A percentile compares a stretch with the other conserved stretches of the same genome.
These are phyloP conservation scores for Globisporangium emineosum DNA, from an alignment of 352 stramenopile genomes.

Conservation along the genomic window DNA sequence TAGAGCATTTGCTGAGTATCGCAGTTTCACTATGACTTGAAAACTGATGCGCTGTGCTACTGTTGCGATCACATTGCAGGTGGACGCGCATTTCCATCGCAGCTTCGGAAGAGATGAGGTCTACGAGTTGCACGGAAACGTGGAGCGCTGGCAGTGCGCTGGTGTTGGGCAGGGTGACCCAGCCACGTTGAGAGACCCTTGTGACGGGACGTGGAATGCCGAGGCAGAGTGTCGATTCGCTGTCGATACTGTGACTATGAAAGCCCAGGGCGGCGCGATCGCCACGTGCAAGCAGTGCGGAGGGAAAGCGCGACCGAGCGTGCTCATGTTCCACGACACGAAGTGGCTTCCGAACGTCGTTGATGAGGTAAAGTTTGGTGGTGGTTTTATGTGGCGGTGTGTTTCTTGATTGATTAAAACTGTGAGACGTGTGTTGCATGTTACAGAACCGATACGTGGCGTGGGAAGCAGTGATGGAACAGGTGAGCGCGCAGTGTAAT, in stretches of 20 bases:
- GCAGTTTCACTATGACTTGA: not conserved
- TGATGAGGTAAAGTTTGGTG: slow-evolving; percentile 45
- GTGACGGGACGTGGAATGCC: slow-evolving; percentile 55
- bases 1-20: not conserved
- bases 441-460: slow-evolving; percentile 60
- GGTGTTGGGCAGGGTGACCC: slow-evolving; percentile 32
- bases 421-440: not conserved
- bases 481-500: slow-evolving; percentile 26
- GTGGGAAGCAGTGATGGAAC: slow-evolving; percentile 77
- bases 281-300: slow-evolving; percentile 55
- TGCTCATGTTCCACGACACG: slow-evolving; percentile 91
- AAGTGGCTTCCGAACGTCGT: slow-evolving; percentile 73
- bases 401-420: not conserved
- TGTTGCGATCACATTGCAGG: slow-evolving; percentile 27
- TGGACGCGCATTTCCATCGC: slow-evolving; percentile 85
- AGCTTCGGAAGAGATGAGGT: slow-evolving; percentile 74
- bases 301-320: slow-evolving; percentile 70
- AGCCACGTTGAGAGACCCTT: slow-evolving; percentile 30
- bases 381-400: not conserved
- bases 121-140: slow-evolving; percentile 87
- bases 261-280: slow-evolving; percentile 28
- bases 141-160: slow-evolving; percentile 77
- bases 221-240: slow-evolving; percentile 51
- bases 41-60: not conserved
- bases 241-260: slow-evolving; percentile 69